These are phyloP conservation scores for Primulina eburnea DNA, from an alignment of 257 asterid species.

Conservation along the genomic window DNA sequence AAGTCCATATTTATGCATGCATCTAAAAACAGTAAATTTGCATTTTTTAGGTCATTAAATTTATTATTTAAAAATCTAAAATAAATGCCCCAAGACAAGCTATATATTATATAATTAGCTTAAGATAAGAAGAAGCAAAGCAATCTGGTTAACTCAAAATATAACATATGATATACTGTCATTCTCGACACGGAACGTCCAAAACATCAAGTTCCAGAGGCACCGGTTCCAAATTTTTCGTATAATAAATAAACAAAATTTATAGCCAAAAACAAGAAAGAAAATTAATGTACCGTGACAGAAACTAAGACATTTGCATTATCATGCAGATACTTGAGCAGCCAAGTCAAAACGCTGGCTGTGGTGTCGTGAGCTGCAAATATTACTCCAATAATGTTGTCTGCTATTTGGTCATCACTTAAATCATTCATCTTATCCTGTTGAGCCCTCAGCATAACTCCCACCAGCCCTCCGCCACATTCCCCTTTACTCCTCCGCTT, in stretches of 20 bases:
- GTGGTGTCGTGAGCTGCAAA: slow-evolving; percentile 84
- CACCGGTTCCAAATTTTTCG: too few species aligned
- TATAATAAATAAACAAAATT: too few species aligned
- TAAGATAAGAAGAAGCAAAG: too few species aligned
- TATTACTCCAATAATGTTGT: slow-evolving; percentile 65
- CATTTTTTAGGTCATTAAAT: too few species aligned
- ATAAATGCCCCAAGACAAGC: too few species aligned
- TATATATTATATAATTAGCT: too few species aligned
- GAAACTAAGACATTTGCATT: slow-evolving; percentile 33
- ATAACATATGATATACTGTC: too few species aligned
- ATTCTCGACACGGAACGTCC: too few species aligned
- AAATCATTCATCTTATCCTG: slow-evolving; percentile 26
- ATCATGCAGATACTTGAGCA: slow-evolving; percentile 65
- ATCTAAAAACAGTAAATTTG: background rate
- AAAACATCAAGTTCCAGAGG: too few species aligned
- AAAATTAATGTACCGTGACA: slow-evolving; percentile 41
- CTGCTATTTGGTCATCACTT: slow-evolving; percentile 60
- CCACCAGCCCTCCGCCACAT: slow-evolving; percentile 48
- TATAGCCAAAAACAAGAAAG: background rate
- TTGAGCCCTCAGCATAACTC: slow-evolving; percentile 39
- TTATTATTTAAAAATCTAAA: too few species aligned
- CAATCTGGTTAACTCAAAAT: too few species aligned
- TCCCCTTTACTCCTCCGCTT: slow-evolving; percentile 39
- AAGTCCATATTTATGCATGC: background rate
- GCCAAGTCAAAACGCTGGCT: slow-evolving; percentile 66